phyloP scores from a whole-genome alignment of 139 green algal species.

The Mychonastes homosphaera region DNA sequence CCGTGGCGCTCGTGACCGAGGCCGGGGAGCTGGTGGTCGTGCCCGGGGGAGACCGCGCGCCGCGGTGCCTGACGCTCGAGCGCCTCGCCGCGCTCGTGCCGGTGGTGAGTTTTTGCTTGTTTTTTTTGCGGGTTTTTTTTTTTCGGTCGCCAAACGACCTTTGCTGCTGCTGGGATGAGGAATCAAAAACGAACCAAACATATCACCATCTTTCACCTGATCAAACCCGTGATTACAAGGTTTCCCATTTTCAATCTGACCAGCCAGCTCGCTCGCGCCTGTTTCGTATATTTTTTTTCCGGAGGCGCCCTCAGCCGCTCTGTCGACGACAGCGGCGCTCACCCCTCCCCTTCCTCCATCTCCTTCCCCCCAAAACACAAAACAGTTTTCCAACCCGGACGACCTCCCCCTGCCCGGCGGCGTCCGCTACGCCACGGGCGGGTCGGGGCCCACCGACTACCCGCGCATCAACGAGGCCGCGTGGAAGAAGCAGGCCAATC shows the following conservation, averaged over 20 bases:
- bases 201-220: conserved; percentile 35
- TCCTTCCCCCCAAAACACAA: background rate
- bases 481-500: too few relatives aligned
- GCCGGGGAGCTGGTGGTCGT: conserved; percentile 48
- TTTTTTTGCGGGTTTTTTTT: background rate
- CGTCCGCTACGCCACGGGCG: too few relatives aligned
- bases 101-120: conserved; percentile 23
- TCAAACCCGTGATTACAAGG: conserved; percentile 17
- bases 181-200: conserved; percentile 6
- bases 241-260: conserved; percentile 9
- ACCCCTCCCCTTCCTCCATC: background rate
- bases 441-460: too few relatives aligned
- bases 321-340: background rate
- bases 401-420: too few relatives aligned
- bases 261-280: too few relatives aligned
- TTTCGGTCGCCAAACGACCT: background rate
- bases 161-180: conserved; percentile 4
- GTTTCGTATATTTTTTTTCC: background rate
- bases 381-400: too few relatives aligned
- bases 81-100: conserved; percentile 54
- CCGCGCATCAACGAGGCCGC: too few relatives aligned
- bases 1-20: conserved; percentile 58
- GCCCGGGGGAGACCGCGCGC: conserved; percentile 28
- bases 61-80: conserved; percentile 43
- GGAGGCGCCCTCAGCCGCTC: background rate